A percentile compares a stretch with the other conserved stretches of the same genome.
phyloP scores from a whole-genome alignment of 805 yeast genomes.

The Candida patagonica region DNA sequence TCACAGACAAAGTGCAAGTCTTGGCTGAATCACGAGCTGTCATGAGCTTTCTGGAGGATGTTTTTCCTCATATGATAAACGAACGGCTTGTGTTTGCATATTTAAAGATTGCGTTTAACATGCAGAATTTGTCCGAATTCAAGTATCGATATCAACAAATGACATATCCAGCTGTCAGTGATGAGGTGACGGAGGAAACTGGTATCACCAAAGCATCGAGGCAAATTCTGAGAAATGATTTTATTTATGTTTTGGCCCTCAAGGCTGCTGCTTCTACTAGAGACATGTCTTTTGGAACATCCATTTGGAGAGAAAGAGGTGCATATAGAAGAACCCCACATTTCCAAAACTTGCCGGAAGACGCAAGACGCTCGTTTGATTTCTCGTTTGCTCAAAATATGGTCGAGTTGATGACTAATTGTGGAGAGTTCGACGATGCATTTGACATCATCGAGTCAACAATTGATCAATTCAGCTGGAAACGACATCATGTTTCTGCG shows the following conservation, averaged over 20 bases:
- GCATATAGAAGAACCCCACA: slow-evolving; percentile 45
- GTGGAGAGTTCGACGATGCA: slow-evolving; percentile 59
- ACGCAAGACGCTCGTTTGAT: slow-evolving; percentile 39
- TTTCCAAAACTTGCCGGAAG: slow-evolving; percentile 37
- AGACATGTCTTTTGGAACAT: slow-evolving; percentile 49
- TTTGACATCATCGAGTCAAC: slow-evolving; percentile 58
- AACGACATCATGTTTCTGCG: slow-evolving; percentile 25
- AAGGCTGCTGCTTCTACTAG: slow-evolving; percentile 54
- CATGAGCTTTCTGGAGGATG: slow-evolving; percentile 46
- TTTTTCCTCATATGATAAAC: slow-evolving; percentile 37
- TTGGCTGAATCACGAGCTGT: slow-evolving; percentile 72
- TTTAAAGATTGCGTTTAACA: slow-evolving; percentile 38
- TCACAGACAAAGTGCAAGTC: slow-evolving; percentile 36
- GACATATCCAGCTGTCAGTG: slow-evolving; percentile 22
- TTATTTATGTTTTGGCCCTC: slow-evolving; percentile 51
- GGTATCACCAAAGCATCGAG: slow-evolving; percentile 15
- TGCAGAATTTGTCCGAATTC: slow-evolving; percentile 31
- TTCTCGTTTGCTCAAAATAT: slow-evolving; percentile 65
- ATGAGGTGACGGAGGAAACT: background rate
- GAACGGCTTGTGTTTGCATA: slow-evolving; percentile 40
- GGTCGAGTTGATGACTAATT: slow-evolving; percentile 48
- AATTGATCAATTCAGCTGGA: slow-evolving; percentile 64
- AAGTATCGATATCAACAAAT: slow-evolving; percentile 28
- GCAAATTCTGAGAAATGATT: slow-evolving; percentile 34
- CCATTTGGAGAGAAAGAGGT: slow-evolving; percentile 76